phyloP scores from a whole-genome alignment of 805 yeast species.

The Ogataea nakhonphanomensis region DNA sequence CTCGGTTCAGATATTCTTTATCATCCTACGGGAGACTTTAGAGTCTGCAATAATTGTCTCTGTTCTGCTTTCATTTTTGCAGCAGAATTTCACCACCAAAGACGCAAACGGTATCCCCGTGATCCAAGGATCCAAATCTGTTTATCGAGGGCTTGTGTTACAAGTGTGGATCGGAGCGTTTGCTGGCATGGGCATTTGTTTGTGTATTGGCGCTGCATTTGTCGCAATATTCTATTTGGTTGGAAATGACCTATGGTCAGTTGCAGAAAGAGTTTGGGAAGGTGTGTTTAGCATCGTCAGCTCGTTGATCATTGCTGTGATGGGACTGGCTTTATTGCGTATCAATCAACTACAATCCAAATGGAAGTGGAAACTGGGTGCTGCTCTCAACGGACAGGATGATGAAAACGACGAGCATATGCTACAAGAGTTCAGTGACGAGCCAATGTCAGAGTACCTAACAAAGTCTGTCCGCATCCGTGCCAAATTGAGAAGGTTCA shows the following conservation, averaged over 20 bases:
- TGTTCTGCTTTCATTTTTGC: slow-evolving; percentile 66
- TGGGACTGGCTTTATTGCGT: slow-evolving; percentile 82
- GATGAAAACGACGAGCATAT: slow-evolving; percentile 17
- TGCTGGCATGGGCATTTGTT: slow-evolving; percentile 65
- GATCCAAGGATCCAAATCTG: slow-evolving; percentile 30
- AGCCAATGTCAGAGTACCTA: slow-evolving; percentile 21
- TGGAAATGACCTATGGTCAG: slow-evolving; percentile 83
- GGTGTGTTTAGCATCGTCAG: slow-evolving; percentile 78
- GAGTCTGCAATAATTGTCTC: slow-evolving; percentile 77
- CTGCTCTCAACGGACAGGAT: slow-evolving; percentile 23
- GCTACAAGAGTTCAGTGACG: slow-evolving; percentile 14
- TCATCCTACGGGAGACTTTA: slow-evolving; percentile 67
- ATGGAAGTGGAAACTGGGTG: slow-evolving; percentile 58
- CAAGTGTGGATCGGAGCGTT: slow-evolving; percentile 86
- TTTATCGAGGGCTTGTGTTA: slow-evolving; percentile 45
- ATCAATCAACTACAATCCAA: slow-evolving; percentile 79
- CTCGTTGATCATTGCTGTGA: slow-evolving; percentile 71
- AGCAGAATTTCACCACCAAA: slow-evolving; percentile 48
- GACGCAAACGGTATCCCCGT: slow-evolving; percentile 28
- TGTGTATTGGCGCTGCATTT: slow-evolving; percentile 69
- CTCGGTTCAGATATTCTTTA: slow-evolving; percentile 71
- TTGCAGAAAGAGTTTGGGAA: slow-evolving; percentile 88
- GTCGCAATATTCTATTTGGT: slow-evolving; percentile 67
- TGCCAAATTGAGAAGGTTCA: slow-evolving; percentile 33
- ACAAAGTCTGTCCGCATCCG: slow-evolving; percentile 11